phyloP scores from a whole-genome alignment of 768 basidiomycete species.

The Boletellus sp. region DNA sequence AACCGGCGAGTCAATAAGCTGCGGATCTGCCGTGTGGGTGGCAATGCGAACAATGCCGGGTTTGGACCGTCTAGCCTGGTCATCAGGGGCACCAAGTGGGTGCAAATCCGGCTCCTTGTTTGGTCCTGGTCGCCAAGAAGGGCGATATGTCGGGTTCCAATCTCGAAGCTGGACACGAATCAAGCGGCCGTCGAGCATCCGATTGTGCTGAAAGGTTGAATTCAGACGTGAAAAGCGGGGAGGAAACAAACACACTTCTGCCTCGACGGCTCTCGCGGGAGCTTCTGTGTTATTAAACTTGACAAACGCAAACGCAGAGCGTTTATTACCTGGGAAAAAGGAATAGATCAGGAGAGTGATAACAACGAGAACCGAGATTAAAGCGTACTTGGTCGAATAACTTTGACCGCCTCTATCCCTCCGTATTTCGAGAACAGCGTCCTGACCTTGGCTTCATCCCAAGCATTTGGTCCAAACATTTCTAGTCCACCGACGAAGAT shows the following conservation, averaged over 20 bases:
- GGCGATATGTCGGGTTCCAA: slow-evolving; percentile 53
- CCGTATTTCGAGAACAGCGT: slow-evolving; percentile 62
- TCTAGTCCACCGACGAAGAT: slow-evolving; percentile 78
- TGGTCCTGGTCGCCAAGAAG: slow-evolving; percentile 32
- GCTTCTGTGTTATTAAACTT: slow-evolving; percentile 62
- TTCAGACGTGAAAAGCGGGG: slow-evolving; percentile 1
- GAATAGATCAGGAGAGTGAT: not conserved
- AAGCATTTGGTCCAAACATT: slow-evolving; percentile 56
- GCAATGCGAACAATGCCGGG: slow-evolving; percentile 7
- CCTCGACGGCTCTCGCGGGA: slow-evolving; percentile 61
- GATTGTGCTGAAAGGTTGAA: slow-evolving; percentile 56
- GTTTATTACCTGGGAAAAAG: slow-evolving; percentile 49
- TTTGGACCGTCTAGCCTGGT: slow-evolving; percentile 4
- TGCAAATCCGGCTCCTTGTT: slow-evolving; percentile 40
- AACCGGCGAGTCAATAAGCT: slow-evolving; percentile 3
- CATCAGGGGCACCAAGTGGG: slow-evolving; percentile 7
- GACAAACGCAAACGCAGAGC: slow-evolving; percentile 76
- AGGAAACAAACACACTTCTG: slow-evolving; percentile 46
- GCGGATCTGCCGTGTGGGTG: slow-evolving; percentile 10
- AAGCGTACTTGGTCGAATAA: slow-evolving; percentile 60
- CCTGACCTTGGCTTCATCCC: slow-evolving; percentile 64
- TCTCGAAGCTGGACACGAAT: slow-evolving; percentile 77
- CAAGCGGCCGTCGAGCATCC: slow-evolving; percentile 60
- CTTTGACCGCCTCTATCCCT: slow-evolving; percentile 58
- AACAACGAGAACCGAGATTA: not conserved